phyloP scores from a whole-genome alignment of 1,284 basidiomycete species.

The Blastosporella zonata region DNA sequence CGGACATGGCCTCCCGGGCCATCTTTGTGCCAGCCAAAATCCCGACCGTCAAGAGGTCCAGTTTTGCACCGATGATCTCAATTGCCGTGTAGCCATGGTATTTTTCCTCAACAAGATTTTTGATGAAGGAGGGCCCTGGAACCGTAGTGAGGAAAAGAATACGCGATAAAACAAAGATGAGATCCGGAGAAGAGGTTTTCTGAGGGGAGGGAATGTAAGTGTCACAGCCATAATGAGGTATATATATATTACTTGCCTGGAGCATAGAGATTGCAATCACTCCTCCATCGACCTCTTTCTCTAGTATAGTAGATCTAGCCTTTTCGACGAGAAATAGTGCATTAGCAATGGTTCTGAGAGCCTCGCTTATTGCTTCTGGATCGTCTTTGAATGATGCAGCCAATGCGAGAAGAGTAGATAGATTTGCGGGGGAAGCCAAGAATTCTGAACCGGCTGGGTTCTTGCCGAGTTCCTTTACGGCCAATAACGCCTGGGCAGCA shows the following conservation, averaged over 20 bases:
- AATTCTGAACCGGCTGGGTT: constrained; percentile 66
- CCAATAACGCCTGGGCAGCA: constrained; percentile 59
- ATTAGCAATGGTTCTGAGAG: constrained; percentile 74
- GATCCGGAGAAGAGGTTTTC: constrained; percentile 61
- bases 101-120: constrained; percentile 59
- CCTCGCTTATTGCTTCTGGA: constrained; percentile 61
- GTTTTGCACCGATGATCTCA: constrained; percentile 57
- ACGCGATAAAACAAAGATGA: constrained; percentile 70
- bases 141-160: constrained; percentile 74
- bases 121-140: constrained; percentile 48
- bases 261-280: constrained; percentile 53
- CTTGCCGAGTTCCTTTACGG: constrained; percentile 76
- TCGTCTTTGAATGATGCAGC: constrained; percentile 52
- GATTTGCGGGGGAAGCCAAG: constrained; percentile 52
- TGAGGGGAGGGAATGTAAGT: constrained; percentile 26
- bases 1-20: constrained; percentile 68
- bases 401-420: constrained; percentile 51
- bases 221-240: not conserved
- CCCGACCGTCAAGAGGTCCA: constrained; percentile 46
- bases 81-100: constrained; percentile 51
- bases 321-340: constrained; percentile 65
- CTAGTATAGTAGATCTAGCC: constrained; percentile 57
- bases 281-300: constrained; percentile 60
- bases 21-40: constrained; percentile 51
- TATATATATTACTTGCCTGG: constrained; percentile 47